Percentiles rank a stretch among this genome's conserved stretches.
Evolutionary conservation across 371 early-diverging fungal genomes (phyloP).

Genomic region (Amoeboaphelidium occidentale): DNA sequence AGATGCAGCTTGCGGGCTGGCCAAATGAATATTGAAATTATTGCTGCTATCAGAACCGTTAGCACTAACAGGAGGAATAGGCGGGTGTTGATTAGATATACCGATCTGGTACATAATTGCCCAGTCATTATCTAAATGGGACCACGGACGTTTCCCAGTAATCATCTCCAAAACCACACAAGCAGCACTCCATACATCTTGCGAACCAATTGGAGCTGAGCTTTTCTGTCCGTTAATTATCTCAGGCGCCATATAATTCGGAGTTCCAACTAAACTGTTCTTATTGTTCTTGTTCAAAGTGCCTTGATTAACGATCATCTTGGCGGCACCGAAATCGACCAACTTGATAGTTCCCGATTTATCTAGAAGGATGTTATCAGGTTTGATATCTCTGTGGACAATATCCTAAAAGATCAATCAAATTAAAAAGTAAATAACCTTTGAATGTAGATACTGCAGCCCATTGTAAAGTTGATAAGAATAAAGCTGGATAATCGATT

Average conservation of each 20-base stretch:
- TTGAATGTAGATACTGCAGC: constrained; percentile 62
- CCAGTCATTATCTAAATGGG: constrained; percentile 75
- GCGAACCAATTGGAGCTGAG: constrained; percentile 25
- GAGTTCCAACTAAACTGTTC: constrained; percentile 57
- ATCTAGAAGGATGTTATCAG: constrained; percentile 55
- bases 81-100: constrained; percentile 7
- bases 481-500: constrained; percentile 39
- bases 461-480: constrained; percentile 65
- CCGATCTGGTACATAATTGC: constrained; percentile 22
- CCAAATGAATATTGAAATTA: no score
- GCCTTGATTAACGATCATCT: constrained; percentile 51
- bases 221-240: constrained; percentile 39
- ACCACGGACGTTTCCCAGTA: constrained; percentile 77
- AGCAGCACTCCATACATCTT: constrained; percentile 86
- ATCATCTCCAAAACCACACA: constrained; percentile 88
- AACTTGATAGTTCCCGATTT: constrained; percentile 49
- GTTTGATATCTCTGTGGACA: constrained; percentile 15
- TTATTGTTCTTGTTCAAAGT: constrained; percentile 30
- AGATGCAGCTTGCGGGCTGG: no score
- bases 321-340: constrained; percentile 74
- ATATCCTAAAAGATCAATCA: constrained; percentile 2
- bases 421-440: constrained; percentile 36
- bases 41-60: no score
- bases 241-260: constrained; percentile 95
- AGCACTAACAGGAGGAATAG: no score